These are phyloP conservation scores for Diaporthe ampelina DNA, from an alignment of 2,329 filamentous ascomycete genomes.

Conservation along the genomic window DNA sequence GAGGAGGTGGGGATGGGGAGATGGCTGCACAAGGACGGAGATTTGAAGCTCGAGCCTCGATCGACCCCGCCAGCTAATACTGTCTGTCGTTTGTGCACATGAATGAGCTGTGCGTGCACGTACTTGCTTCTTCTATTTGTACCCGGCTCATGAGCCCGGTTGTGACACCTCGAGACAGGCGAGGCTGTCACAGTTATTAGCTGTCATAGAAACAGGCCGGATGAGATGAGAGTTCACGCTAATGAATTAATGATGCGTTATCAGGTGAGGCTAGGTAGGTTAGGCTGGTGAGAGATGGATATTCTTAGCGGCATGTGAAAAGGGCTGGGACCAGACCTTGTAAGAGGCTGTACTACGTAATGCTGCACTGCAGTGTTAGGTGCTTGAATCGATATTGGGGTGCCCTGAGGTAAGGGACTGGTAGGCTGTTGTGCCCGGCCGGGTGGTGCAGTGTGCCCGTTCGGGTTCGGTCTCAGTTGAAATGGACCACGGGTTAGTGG, in stretches of 20 bases:
- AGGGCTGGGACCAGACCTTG: background rate
- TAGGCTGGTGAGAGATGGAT: slow-evolving; percentile 4
- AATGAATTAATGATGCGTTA: background rate
- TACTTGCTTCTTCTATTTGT: background rate
- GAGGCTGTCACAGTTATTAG: background rate
- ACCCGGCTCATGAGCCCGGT: background rate
- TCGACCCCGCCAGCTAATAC: slow-evolving; percentile 27
- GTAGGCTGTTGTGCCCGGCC: slow-evolving; percentile 6
- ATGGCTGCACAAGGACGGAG: slow-evolving; percentile 11
- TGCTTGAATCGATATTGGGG: too few species aligned
- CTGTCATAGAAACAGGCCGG: too few species aligned
- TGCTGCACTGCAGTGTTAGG: too few species aligned
- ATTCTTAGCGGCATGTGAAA: slow-evolving; percentile 7
- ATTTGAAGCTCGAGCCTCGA: slow-evolving; percentile 31
- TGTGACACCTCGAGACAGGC: background rate
- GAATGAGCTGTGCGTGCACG: slow-evolving; percentile 10
- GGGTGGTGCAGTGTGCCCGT: background rate
- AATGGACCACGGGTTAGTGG: background rate
- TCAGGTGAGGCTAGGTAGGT: background rate
- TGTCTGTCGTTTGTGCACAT: slow-evolving; percentile 3
- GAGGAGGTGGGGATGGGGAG: slow-evolving; percentile 19
- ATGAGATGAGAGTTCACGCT: background rate
- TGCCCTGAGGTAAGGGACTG: too few species aligned
- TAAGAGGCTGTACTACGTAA: too few species aligned
- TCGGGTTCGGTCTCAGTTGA: background rate